Base-by-base conservation (phyloP, 2,329 filamentous ascomycete species). In the Kalmusia sp. region DNA sequence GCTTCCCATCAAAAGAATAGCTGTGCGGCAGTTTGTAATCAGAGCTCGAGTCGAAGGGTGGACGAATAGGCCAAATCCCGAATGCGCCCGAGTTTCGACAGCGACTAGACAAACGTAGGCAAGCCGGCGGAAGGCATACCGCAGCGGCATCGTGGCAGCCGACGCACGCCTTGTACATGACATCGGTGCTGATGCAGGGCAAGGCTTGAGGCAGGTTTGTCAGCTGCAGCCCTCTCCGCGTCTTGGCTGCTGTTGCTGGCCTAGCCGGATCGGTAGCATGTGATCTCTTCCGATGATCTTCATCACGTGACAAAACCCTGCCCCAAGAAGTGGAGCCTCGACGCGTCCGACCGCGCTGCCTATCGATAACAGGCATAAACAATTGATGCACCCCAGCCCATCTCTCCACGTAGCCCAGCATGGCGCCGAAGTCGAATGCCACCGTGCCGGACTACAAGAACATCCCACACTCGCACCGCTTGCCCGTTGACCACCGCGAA, bases 371-470 rank as follows among this genome's bases (percentile, higher is more conserved):
- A 47, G 33, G n/a, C 11, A 52, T 49, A 45, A 51, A 28, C 17
- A 49, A 43, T 25, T 40, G 28, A 39, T 37, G n/a, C n/a, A 21
- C 28, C 37, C 46, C 8, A n/a, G 21, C 14, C 25, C 12, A 15
- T 12, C 54, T 41, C 57, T 57, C 57, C 57, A 71, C 70, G 69
- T 67, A 66, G 66, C 64, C 54, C 57, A 59, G 31, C 60, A 60
- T 63, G 66, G 63, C 65, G 57, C 63, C 56, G 43, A 55, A 62
- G 57, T 54, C 63, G 41, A 70, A 67, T 47, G 76, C 89, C 54
- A 87, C 87, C 50, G 79, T 91, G 31, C 90, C 91, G 15, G 90
- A 89, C 40, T 86, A 85, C 46, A 86, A 86, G 51, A 86, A 88
- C 61, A 83, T 95, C 44, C 83, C 88, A n/a, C 87, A 90, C 45